Conservation (phyloP, 2,329 filamentous ascomycete species). For the Monosporascus sp. region DNA sequence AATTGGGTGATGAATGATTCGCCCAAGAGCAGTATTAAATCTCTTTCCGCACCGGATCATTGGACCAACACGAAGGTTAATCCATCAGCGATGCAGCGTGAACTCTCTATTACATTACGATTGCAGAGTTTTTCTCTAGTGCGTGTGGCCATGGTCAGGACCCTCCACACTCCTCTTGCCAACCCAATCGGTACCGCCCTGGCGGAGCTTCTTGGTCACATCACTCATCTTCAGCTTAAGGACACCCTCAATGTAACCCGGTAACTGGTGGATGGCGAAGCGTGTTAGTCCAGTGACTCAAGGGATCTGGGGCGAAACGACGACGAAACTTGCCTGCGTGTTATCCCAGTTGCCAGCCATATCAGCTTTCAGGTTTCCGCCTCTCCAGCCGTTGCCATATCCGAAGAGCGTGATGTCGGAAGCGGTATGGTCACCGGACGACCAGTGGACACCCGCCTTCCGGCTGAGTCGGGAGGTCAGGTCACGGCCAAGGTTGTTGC, state of each 20-base stretch:
- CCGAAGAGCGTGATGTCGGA: conserved; percentile 32
- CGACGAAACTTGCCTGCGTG: conserved; percentile 8
- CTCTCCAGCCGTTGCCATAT: conserved; percentile 20
- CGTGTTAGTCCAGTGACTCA: conserved; percentile 12
- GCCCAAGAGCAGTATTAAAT: too few species aligned
- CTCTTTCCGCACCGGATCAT: too few species aligned
- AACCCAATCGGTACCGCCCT: background rate
- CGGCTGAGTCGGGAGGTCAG: conserved; percentile 25
- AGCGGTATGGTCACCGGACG: conserved; percentile 28
- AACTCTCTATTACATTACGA: too few species aligned
- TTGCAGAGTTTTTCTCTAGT: background rate
- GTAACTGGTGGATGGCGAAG: conserved; percentile 5
- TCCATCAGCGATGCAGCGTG: too few species aligned
- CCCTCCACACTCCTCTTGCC: conserved; percentile 1
- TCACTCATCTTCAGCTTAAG: conserved; percentile 16
- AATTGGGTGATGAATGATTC: too few species aligned
- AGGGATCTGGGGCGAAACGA: background rate
- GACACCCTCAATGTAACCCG: conserved; percentile 17
- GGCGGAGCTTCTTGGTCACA: conserved; percentile 15
- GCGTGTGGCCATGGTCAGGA: conserved; percentile 1
- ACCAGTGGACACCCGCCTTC: conserved; percentile 28
- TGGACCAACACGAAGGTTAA: too few species aligned
- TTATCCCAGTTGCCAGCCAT: conserved; percentile 23
- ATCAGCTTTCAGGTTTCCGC: conserved; percentile 11
- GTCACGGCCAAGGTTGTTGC: conserved; percentile 20